A percentile compares a stretch with the other conserved stretches of the same genome.
Evolutionary conservation across 208 protist species (phyloP).

Genomic region (Crithidia acanthocephali): DNA sequence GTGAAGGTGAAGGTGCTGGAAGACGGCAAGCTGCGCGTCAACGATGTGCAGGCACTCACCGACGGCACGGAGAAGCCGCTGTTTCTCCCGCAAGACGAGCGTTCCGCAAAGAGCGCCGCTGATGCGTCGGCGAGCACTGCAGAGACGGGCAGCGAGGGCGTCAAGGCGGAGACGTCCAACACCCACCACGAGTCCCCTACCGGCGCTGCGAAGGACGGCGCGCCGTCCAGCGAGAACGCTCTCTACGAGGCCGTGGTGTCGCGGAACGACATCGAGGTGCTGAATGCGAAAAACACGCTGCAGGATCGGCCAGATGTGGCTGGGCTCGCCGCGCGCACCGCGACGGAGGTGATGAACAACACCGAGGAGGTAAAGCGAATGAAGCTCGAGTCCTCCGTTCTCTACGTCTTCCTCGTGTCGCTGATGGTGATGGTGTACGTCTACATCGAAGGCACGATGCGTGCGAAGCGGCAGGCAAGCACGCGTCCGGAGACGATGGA

Average conservation of each 20-base stretch:
- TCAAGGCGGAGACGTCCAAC: not conserved
- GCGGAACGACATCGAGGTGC: constrained; percentile 68
- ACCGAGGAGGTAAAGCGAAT: constrained; percentile 75
- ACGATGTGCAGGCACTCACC: constrained; percentile 53
- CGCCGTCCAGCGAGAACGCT: constrained; percentile 14
- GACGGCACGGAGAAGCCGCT: constrained; percentile 78
- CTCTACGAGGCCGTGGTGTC: constrained; percentile 49
- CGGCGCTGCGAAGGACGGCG: not conserved
- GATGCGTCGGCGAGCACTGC: not conserved
- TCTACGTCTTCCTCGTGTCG: constrained; percentile 63
- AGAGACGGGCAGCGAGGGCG: not conserved
- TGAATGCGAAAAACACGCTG: constrained; percentile 80
- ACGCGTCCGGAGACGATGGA: constrained; percentile 59
- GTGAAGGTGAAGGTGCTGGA: constrained; percentile 75
- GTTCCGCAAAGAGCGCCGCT: not conserved
- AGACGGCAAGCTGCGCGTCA: constrained; percentile 61
- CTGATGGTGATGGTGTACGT: constrained; percentile 62
- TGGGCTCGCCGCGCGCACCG: constrained; percentile 69
- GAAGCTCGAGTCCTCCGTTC: constrained; percentile 52
- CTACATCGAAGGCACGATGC: constrained; percentile 62
- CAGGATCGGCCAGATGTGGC: constrained; percentile 79
- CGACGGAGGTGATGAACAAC: constrained; percentile 89
- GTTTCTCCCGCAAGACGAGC: constrained; percentile 41
- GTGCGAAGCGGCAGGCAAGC: constrained; percentile 57
- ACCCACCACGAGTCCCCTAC: not conserved